A percentile compares a stretch with the other conserved stretches of the same genome.
Evolutionary conservation across 208 protist species (phyloP).

Genomic region (Balamuthia mandrillaris): DNA sequence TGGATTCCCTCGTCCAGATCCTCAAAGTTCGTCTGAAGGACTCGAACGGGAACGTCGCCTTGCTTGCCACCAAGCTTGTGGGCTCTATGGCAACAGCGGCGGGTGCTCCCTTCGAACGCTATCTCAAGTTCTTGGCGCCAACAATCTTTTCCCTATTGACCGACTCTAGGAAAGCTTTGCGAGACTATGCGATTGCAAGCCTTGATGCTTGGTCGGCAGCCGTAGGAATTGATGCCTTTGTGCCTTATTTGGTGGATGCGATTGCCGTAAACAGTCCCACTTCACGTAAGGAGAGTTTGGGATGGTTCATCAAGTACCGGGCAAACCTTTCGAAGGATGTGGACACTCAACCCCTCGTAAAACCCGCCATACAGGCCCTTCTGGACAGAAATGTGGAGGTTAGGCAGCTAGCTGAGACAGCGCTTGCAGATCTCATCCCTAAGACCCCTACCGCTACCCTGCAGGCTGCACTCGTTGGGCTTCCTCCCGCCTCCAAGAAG

Average conservation of each 20-base stretch:
- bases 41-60: conserved; percentile 54
- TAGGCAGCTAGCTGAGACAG: too few relatives aligned
- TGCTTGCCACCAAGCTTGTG: conserved; percentile 27
- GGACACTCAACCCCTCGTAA: too few relatives aligned
- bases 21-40: conserved; percentile 44
- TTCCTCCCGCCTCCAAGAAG: too few relatives aligned
- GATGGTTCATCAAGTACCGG: not conserved
- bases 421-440: too few relatives aligned
- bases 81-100: conserved; percentile 40
- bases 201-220: conserved; percentile 3
- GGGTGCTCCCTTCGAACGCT: not conserved
- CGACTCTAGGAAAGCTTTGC: conserved; percentile 45
- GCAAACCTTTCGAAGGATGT: not conserved
- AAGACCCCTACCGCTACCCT: too few relatives aligned
- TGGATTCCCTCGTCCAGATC: not conserved
- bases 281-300: not conserved
- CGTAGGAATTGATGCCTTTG: not conserved
- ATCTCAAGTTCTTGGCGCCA: not conserved
- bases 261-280: conserved; percentile 1
- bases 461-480: too few relatives aligned
- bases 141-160: not conserved
- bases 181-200: conserved; percentile 1
- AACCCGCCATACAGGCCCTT: not conserved
- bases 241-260: not conserved
- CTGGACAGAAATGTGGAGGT: not conserved